Conservation (phyloP, 2,329 filamentous ascomycete genomes). For the Fusarium heterosporum region DNA sequence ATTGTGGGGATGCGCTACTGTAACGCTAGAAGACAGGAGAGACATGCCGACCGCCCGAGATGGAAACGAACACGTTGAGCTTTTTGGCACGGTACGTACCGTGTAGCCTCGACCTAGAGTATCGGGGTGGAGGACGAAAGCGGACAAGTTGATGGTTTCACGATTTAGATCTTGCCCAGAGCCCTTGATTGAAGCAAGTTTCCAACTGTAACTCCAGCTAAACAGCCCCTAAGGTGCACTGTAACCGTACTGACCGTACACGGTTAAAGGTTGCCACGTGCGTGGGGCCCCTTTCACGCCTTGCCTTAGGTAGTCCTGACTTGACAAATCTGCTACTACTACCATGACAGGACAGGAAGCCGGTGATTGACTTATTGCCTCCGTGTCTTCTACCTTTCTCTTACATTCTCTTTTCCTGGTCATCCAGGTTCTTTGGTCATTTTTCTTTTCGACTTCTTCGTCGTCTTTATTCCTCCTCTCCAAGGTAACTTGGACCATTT, state of each 20-base stretch:
- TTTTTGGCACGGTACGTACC: constrained; percentile 34
- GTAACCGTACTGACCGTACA: not conserved
- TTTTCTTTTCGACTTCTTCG: constrained; percentile 19
- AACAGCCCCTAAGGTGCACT: not conserved
- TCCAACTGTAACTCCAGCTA: not conserved
- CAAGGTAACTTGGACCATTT: constrained; percentile 9
- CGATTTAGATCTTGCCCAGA: constrained; percentile 18
- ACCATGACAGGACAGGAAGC: constrained; percentile 48
- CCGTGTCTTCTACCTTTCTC: constrained; percentile 30
- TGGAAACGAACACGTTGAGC: constrained; percentile 50
- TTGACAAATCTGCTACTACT: constrained; percentile 45
- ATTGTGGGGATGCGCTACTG: constrained; percentile 37
- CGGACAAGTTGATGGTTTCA: constrained; percentile 17
- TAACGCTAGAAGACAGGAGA: constrained; percentile 31
- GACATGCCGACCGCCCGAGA: constrained; percentile 38
- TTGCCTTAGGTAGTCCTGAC: constrained; percentile 40
- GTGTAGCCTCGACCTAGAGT: not conserved
- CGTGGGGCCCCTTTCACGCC: constrained; percentile 46
- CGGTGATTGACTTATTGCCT: constrained; percentile 36
- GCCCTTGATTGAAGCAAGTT: not conserved
- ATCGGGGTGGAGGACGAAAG: constrained; percentile 9
- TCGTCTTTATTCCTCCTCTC: constrained; percentile 17
- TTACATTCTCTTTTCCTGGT: constrained; percentile 26
- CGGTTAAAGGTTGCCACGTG: constrained; percentile 49
- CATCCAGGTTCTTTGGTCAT: constrained; percentile 14